Percentiles rank a stretch among this genome's conserved stretches.
phyloP scores from a whole-genome alignment of 352 stramenopile genomes.

The Phytophthora meadii region DNA sequence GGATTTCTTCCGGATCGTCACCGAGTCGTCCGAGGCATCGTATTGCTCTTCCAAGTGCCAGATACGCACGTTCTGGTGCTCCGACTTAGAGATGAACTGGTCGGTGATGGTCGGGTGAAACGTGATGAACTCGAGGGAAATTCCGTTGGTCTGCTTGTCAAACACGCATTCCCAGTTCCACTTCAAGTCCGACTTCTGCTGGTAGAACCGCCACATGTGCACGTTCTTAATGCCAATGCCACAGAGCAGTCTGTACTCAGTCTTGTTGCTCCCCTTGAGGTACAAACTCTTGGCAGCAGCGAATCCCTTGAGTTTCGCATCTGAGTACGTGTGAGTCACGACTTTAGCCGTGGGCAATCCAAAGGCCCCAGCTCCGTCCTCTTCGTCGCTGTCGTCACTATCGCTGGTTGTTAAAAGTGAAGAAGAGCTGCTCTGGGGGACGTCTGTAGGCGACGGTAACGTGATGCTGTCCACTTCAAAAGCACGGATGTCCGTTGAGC shows the following conservation, averaged over 20 bases:
- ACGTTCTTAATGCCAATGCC: constrained; percentile 90
- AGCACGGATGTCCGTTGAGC: constrained; percentile 86
- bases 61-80: constrained; percentile 86
- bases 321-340: constrained; percentile 75
- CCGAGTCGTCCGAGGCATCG: constrained; percentile 32
- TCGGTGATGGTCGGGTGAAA: constrained; percentile 66
- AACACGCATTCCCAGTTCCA: constrained; percentile 89
- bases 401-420: constrained; percentile 15
- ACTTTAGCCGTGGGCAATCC: constrained; percentile 57
- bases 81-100: constrained; percentile 85
- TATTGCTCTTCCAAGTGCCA: constrained; percentile 79
- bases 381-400: constrained; percentile 42
- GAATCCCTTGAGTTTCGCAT: constrained; percentile 88
- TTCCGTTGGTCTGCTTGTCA: constrained; percentile 88
- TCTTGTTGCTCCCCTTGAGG: constrained; percentile 47
- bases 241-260: constrained; percentile 82
- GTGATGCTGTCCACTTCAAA: constrained; percentile 85
- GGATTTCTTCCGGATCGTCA: constrained; percentile 71
- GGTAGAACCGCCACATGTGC: constrained; percentile 87
- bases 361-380: constrained; percentile 34
- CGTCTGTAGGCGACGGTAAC: constrained; percentile 46
- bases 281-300: constrained; percentile 75
- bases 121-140: constrained; percentile 80
- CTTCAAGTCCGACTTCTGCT: constrained; percentile 28
- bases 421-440: constrained; percentile 12